Evolutionary conservation across 805 yeast species (phyloP).

Genomic region (Kluyveromyces lactis): DNA sequence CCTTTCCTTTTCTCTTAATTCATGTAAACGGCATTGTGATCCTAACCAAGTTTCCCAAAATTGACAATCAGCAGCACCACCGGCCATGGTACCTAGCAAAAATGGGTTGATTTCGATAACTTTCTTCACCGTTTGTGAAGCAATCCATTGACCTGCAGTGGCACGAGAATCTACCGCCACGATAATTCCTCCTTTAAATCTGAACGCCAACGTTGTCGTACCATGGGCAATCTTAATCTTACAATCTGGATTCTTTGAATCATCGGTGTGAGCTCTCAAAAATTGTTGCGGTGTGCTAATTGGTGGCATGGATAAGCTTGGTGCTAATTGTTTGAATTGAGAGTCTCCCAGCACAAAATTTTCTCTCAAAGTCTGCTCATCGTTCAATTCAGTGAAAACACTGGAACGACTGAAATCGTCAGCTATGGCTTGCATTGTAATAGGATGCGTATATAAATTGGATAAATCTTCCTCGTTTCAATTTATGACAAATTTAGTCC

Average conservation of each 20-base stretch:
- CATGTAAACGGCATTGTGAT: slow-evolving; percentile 90
- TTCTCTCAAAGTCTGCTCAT: slow-evolving; percentile 26
- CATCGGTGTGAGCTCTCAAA: slow-evolving; percentile 96
- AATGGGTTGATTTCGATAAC: slow-evolving; percentile 95
- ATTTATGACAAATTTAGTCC: no score
- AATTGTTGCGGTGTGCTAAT: slow-evolving; percentile 85
- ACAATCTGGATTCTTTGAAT: slow-evolving; percentile 85
- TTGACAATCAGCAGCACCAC: slow-evolving; percentile 99
- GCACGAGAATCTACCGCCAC: slow-evolving; percentile 99
- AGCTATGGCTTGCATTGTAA: slow-evolving; percentile 28
- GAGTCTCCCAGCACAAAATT: slow-evolving; percentile 30
- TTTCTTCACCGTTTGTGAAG: slow-evolving; percentile 95
- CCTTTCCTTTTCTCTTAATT: slow-evolving; percentile 87
- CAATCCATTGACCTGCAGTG: slow-evolving; percentile 96
- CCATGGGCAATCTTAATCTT: slow-evolving; percentile 97
- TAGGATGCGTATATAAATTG: neutral
- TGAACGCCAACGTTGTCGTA: slow-evolving; percentile 95
- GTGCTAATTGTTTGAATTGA: slow-evolving; percentile 34
- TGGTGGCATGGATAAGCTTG: slow-evolving; percentile 68
- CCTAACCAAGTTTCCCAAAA: slow-evolving; percentile 99
- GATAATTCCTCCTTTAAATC: slow-evolving; percentile 90
- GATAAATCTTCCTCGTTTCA: no score
- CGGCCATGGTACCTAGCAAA: slow-evolving; percentile 96
- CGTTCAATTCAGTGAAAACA: slow-evolving; percentile 22
- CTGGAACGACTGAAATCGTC: slow-evolving; percentile 18